Evolutionary conservation across 352 stramenopile species (phyloP).

Genomic region (Phytopythium cucurbitacearum): DNA sequence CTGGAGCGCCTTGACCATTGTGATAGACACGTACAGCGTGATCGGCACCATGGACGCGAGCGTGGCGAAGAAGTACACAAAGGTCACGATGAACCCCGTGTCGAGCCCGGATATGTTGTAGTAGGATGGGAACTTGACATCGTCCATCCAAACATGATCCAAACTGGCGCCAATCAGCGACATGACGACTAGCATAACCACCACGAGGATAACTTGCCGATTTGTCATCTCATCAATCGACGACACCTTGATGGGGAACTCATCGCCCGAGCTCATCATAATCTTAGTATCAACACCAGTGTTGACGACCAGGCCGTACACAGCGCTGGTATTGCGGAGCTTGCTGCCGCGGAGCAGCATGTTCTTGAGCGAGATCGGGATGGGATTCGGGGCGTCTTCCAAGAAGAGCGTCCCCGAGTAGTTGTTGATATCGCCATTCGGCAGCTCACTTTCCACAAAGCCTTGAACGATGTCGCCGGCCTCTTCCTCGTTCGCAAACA

Average conservation of each 20-base stretch:
- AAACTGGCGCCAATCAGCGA: constrained; percentile 62
- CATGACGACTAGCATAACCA: constrained; percentile 67
- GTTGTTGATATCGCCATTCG: constrained; percentile 78
- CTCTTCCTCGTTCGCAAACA: constrained; percentile 69
- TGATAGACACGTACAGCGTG: constrained; percentile 87
- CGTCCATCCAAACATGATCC: constrained; percentile 50
- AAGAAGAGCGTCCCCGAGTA: constrained; percentile 74
- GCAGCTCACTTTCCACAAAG: constrained; percentile 75
- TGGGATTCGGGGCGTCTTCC: constrained; percentile 43
- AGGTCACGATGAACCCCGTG: constrained; percentile 49
- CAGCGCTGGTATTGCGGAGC: constrained; percentile 86
- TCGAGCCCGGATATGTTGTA: constrained; percentile 25
- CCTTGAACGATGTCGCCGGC: constrained; percentile 57
- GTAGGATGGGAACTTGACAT: constrained; percentile 29
- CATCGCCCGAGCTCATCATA: constrained; percentile 86
- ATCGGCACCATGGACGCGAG: constrained; percentile 85
- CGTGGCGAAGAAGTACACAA: constrained; percentile 85
- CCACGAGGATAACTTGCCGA: constrained; percentile 78
- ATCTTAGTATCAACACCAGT: constrained; percentile 92
- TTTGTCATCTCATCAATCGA: constrained; percentile 87
- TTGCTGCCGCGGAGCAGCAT: constrained; percentile 89
- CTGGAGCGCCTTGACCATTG: constrained; percentile 89
- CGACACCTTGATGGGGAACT: constrained; percentile 78
- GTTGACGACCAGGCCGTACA: constrained; percentile 91
- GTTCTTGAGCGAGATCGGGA: constrained; percentile 81